Base-by-base conservation (phyloP, 1,284 basidiomycete genomes). In the Ustilago trichophora region DNA sequence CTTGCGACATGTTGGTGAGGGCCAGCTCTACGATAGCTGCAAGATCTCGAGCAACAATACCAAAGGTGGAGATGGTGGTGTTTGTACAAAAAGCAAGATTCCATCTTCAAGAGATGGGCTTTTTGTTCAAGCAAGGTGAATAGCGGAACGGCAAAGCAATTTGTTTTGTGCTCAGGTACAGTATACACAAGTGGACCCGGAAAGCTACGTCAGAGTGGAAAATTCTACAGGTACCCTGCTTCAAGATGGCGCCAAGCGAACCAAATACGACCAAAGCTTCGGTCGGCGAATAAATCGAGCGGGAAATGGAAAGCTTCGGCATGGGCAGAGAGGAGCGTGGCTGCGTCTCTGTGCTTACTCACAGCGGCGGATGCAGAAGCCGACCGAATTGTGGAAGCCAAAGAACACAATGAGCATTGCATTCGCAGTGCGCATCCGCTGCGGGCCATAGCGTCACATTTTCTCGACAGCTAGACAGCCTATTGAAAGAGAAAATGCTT, bases 211-310 rank as follows among this genome's bases (percentile, higher is more conserved):
- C 52, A 47, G 52, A 40, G 46, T 3, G 31, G 26, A 36, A 27
- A 15, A 2, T 3, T 6, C 18, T 8, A n/a, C n/a, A n/a, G 13
- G 13, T 9, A 24, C 19, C 33, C 21, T 44, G 33, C 31, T 3
- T 37, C 25, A 11, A 41, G 12, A 18, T 32, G 40, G 22, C 13
- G 13, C 45, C 29, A 48, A 42, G 45, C 38, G 45, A 42, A 25
- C 29, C 18, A 32, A 40, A 40, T 21, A 38, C 29, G 43, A 25
- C 11, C 5, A 21, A 47, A 11, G 13, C 11, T 40, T 34, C 16
- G 18, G 9, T 44, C 48, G 48, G 48, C 48, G 55, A 58, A 58
- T 41, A 46, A n/a, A 26, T 24, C 33, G 41, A 55, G 15, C 26
- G 13, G 12, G 16, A 27, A 40, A 32, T 15, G 26, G 21, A 22